Conservation (phyloP, 495 filamentous ascomycete species). For the Stereocaulon alpinum region DNA sequence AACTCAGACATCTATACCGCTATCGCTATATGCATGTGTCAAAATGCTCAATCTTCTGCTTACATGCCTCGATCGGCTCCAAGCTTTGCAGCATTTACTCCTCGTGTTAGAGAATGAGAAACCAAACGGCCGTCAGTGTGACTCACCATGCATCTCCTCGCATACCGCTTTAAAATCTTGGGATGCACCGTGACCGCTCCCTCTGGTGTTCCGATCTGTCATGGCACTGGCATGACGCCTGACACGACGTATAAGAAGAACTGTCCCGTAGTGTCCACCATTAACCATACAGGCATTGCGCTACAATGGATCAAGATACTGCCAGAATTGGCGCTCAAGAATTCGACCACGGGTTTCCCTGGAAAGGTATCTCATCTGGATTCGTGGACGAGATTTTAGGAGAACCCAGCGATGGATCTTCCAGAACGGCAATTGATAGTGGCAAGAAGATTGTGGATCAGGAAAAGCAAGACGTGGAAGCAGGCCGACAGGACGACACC, state of each 20-base stretch:
- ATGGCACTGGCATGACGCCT: no score
- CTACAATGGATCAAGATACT: conserved; percentile 8
- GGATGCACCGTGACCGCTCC: no score
- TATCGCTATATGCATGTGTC: not conserved
- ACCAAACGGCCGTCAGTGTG: no score
- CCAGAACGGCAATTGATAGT: not conserved
- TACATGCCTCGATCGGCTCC: no score
- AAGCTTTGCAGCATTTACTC: no score
- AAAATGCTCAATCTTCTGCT: not conserved
- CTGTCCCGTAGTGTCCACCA: not conserved
- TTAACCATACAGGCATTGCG: not conserved
- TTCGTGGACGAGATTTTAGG: conserved; percentile 11
- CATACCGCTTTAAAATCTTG: no score
- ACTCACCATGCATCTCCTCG: no score
- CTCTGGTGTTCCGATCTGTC: no score
- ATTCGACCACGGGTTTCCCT: conserved; percentile 9
- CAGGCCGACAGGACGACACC: not conserved
- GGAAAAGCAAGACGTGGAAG: not conserved
- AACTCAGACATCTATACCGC: no score
- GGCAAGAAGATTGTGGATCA: not conserved
- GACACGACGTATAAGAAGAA: not conserved
- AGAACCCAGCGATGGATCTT: not conserved
- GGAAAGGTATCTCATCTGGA: not conserved
- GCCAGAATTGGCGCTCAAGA: conserved; percentile 10
- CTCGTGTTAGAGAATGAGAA: no score